Percentiles rank a stretch among this genome's conserved stretches.
These are phyloP conservation scores for Geranium rotundifolium DNA, from an alignment of 345 rosid genomes.

Conservation along the genomic window DNA sequence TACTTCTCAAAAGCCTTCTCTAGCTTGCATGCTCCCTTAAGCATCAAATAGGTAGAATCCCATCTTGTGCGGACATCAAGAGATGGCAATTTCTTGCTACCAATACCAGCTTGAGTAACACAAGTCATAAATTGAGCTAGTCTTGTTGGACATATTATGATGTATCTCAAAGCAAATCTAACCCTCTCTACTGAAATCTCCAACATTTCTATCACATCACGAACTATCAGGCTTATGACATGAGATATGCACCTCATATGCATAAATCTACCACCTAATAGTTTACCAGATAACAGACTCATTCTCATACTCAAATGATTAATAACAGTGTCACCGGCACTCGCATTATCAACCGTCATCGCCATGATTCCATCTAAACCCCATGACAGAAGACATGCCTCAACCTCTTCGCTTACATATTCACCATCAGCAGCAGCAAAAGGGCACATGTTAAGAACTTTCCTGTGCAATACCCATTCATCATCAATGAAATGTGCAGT, in stretches of 20 bases:
- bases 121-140: too few species aligned
- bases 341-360: not conserved
- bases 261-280: not conserved
- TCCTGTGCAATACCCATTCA: conserved; percentile 2
- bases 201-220: not conserved
- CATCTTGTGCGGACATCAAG: too few species aligned
- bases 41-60: too few species aligned
- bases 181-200: too few species aligned
- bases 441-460: not conserved
- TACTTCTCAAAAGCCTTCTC: too few species aligned
- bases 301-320: not conserved
- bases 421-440: not conserved
- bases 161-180: too few species aligned
- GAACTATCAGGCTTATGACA: not conserved
- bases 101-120: too few species aligned
- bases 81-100: too few species aligned
- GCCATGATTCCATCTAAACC: not conserved
- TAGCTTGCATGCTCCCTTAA: too few species aligned
- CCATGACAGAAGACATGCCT: not conserved
- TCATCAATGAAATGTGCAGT: conserved; percentile 3
- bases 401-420: not conserved
- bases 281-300: not conserved
- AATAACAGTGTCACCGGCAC: not conserved
- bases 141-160: too few species aligned
- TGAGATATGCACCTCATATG: too few species aligned